Percentiles rank a stretch among this genome's conserved stretches.
Evolutionary conservation across 495 filamentous ascomycete genomes (phyloP).

Genomic region (Penicillium chermesinum): DNA sequence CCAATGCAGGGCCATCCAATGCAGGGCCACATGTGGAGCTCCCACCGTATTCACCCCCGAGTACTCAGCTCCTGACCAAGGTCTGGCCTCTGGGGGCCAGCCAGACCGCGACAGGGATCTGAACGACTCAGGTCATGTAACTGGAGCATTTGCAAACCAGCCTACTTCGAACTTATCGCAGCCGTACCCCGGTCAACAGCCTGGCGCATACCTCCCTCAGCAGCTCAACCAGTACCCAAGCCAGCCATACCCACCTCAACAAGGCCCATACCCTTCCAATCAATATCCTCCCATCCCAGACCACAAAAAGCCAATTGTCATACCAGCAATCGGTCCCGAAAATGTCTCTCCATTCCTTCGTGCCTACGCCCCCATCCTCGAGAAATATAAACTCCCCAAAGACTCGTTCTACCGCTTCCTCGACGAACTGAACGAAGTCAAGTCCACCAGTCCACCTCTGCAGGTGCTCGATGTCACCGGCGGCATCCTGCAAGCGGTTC

Average conservation of each 20-base stretch:
- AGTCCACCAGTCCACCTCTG: conserved; percentile 27
- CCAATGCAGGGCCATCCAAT: too few relatives aligned
- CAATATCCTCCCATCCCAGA: not conserved
- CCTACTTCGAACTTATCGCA: too few relatives aligned
- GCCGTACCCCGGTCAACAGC: too few relatives aligned
- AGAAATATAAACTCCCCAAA: conserved; percentile 18
- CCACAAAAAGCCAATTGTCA: conserved; percentile 21
- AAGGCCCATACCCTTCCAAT: too few relatives aligned
- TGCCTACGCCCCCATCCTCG: conserved; percentile 23
- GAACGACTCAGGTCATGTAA: too few relatives aligned
- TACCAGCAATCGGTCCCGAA: conserved; percentile 19
- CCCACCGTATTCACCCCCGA: conserved; percentile 3
- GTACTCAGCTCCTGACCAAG: not conserved
- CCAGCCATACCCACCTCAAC: not conserved
- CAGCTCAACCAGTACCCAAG: not conserved
- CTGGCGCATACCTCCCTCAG: too few relatives aligned
- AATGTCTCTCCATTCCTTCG: conserved; percentile 25
- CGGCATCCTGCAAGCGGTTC: conserved; percentile 26
- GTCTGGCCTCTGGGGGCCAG: not conserved
- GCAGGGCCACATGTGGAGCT: not conserved
- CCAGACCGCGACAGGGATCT: too few relatives aligned
- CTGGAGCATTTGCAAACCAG: too few relatives aligned
- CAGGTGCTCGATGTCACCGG: conserved; percentile 33
- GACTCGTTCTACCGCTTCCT: conserved; percentile 25
- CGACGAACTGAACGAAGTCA: conserved; percentile 27